phyloP scores from a whole-genome alignment of 495 filamentous ascomycete species.

The Daldinia concentrica region DNA sequence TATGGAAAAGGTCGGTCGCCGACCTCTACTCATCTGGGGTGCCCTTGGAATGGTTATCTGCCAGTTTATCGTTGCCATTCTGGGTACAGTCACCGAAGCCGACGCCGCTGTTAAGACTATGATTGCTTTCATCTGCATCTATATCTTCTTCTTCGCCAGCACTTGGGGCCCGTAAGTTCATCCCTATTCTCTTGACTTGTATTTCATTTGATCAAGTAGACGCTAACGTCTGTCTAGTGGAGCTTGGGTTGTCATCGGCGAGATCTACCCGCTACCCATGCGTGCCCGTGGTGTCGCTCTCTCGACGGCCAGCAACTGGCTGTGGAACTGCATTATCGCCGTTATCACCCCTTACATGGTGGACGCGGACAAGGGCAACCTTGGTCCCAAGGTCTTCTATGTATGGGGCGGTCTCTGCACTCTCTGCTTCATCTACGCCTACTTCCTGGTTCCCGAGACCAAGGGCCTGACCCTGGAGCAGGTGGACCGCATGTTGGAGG shows the following conservation, averaged over 20 bases:
- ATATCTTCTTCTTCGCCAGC: constrained; percentile 84
- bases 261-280: constrained; percentile 87
- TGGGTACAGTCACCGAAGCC: constrained; percentile 66
- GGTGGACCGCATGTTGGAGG: constrained; percentile 90
- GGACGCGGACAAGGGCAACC: constrained; percentile 67
- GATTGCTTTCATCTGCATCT: constrained; percentile 82
- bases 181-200: constrained; percentile 2
- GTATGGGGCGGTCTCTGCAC: constrained; percentile 79
- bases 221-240: constrained; percentile 52
- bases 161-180: constrained; percentile 73
- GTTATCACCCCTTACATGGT: constrained; percentile 87
- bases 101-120: constrained; percentile 69
- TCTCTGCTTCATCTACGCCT: constrained; percentile 72
- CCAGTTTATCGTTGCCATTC: constrained; percentile 79
- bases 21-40: constrained; percentile 72
- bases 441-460: constrained; percentile 85
- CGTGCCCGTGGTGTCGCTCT: constrained; percentile 82
- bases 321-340: constrained; percentile 70
- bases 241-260: constrained; percentile 86
- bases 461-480: constrained; percentile 90
- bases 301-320: constrained; percentile 87
- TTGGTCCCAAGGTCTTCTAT: constrained; percentile 80
- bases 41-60: constrained; percentile 75
- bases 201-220: constrained; percentile 56
- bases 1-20: constrained; percentile 75